Base-by-base conservation (phyloP, 23 red algal genomes). In the Gracilaria domingensis region DNA sequence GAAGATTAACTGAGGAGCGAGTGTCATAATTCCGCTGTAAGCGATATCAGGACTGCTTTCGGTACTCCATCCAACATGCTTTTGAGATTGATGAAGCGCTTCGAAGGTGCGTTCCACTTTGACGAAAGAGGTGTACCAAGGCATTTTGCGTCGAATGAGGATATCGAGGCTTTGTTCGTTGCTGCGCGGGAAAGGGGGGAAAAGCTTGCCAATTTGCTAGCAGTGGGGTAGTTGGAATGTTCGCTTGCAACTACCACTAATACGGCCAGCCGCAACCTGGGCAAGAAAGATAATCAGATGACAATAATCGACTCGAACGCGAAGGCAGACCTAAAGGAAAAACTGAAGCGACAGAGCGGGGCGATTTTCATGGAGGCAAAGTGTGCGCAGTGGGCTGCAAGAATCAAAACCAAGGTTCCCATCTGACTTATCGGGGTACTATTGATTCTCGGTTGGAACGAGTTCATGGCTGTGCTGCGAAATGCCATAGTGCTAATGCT, bases 61-160 rank as follows among this genome's bases (percentile, higher is more conserved):
- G 85, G 86, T 23, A 79, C 74, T 29, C 82, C 83, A 25, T 74
- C 45, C 69, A 85, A 85, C 60, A 56, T 98, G 53, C 38, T 90
- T 50, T 29, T 92, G 60, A 86, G 91, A 33, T 64, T 96, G 64
- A 87, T 61, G 32, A 87, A 89, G 45, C 85, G 94, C 42, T 98
- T 98, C 75, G 94, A 98, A 47, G 93, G 96, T 62, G 51, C 80
- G 18, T 98, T 98, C 82, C 93, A 93, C 37, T 96, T 94, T 82
- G 97, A 98, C 47, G 91, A 79, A 33, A 85, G 93, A 23, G 93
- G 93, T 0, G 91, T 96, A 12, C 97, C 97, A 32, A 81, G 97
- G 13, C 60, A 86, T 48, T 98, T 93, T 65, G 86, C 76, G 28
- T 84, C 93, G 35, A 84, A 75, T 32, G 97, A 96, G 50, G 93